Evolutionary conservation across 2,329 filamentous ascomycete genomes (phyloP).

Genomic region (Ascochyta lentis): DNA sequence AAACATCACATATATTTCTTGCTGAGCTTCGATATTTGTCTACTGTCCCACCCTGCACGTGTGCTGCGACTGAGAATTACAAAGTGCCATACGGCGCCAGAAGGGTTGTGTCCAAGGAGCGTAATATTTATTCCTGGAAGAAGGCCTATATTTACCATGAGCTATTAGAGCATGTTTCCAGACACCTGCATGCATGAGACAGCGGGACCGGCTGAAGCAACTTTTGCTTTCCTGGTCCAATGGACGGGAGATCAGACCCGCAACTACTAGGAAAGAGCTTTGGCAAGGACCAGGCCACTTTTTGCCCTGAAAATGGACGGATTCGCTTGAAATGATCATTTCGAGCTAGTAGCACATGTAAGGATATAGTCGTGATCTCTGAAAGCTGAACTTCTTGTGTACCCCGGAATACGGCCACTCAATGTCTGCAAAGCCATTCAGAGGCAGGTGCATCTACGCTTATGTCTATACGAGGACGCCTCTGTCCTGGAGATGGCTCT

Average conservation of each 20-base stretch:
- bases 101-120: neutral
- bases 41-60: neutral
- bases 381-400: constrained; percentile 5
- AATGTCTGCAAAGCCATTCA: neutral
- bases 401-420: constrained; percentile 23
- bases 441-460: constrained; percentile 15
- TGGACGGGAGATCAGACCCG: neutral
- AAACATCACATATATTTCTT: neutral
- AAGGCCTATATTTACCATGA: neutral
- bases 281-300: neutral
- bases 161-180: neutral
- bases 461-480: constrained; percentile 42
- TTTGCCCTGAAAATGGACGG: neutral
- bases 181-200: neutral
- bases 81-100: neutral
- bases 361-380: neutral
- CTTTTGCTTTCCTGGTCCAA: neutral
- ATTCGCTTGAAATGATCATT: neutral
- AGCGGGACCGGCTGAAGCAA: neutral
- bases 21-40: neutral
- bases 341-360: neutral
- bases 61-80: neutral
- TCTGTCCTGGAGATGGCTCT: constrained; percentile 28
- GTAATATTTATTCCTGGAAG: neutral
- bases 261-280: neutral